Conservation (phyloP, 75 land plant species). For the Sequoia sempervirens region DNA sequence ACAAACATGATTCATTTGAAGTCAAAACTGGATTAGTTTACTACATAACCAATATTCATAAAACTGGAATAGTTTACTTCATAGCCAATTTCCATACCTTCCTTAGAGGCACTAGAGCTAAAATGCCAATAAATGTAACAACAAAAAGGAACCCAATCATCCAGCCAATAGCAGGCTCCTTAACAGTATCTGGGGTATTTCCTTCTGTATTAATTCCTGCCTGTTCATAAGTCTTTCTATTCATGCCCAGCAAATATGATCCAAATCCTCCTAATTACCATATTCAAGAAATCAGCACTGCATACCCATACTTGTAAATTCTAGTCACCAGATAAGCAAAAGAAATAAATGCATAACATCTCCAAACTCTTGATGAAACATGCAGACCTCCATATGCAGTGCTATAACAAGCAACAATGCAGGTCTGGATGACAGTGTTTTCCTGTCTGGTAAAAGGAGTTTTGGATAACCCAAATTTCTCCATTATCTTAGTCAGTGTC, state of each 20-base stretch:
- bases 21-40: no score
- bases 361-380: not conserved
- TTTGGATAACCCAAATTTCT: conserved; percentile 36
- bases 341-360: not conserved
- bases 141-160: conserved; percentile 26
- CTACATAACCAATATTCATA: not conserved
- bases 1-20: no score
- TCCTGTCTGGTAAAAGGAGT: conserved; percentile 78
- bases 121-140: conserved; percentile 16
- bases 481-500: conserved; percentile 40
- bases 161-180: no score
- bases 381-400: conserved; percentile 63
- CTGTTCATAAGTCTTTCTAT: conserved; percentile 19
- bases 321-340: no score
- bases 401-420: conserved; percentile 85
- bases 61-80: no score
- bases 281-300: no score
- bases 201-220: not conserved
- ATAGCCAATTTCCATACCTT: conserved; percentile 6
- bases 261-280: conserved; percentile 36
- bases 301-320: no score
- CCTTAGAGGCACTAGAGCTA: conserved; percentile 33
- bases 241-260: conserved; percentile 26
- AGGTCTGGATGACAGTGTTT: conserved; percentile 84
- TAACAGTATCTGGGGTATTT: conserved; percentile 4